Base-by-base conservation (phyloP, 139 green algal genomes). In the Auxenochlorella pyrenoidosa region DNA sequence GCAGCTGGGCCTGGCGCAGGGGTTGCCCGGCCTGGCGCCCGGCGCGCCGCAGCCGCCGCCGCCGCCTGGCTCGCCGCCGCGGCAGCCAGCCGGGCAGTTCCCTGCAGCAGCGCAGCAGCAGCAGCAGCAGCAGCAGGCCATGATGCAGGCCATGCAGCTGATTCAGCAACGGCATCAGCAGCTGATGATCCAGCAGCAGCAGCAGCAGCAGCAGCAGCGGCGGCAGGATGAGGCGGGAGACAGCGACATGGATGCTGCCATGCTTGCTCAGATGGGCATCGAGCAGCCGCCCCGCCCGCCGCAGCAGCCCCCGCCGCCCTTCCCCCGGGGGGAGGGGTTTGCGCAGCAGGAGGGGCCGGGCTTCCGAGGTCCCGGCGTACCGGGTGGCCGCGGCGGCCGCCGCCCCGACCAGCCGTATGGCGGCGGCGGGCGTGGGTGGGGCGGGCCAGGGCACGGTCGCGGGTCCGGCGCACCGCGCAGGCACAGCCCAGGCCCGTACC, bases 31-130 rank as follows among this genome's bases (percentile, higher is more conserved):
- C 16, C n/a, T 83, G n/a, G 38, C n/a, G 51, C 28, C 22, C 5
- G 77, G 77, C 51, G 5, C 12, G 77, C 51, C 51, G 43, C 65
- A 71, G 54, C 79, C 79, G 36, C 79, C 79, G 36, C 79, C 79
- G 36, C 79, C 79, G 19, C 79, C 79, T 26, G 79, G 79, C 34
- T 72, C 58, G 79, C 79, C 79, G 38, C 79, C 58, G 34, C 77
- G 77, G 2, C 68, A 75, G 68, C 68, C 68, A 15, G n/a, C 24
- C 1, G 8, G 24, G n/a, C 82, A 66, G 34, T 60, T 65, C 5
- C 34, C 30, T 32, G 47, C 32, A 63, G 34, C 32, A n/a, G 43
- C 28, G 58, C 8, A 6, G 43, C 66, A 72, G 65, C 82, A 86
- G 66, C 66, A 70, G 82, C 65, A 60, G 41, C 41, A 76, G 40